Percentiles rank a stretch among this genome's conserved stretches.
phyloP scores from a whole-genome alignment of 2,329 filamentous ascomycete species.

The Fusarium palustre region DNA sequence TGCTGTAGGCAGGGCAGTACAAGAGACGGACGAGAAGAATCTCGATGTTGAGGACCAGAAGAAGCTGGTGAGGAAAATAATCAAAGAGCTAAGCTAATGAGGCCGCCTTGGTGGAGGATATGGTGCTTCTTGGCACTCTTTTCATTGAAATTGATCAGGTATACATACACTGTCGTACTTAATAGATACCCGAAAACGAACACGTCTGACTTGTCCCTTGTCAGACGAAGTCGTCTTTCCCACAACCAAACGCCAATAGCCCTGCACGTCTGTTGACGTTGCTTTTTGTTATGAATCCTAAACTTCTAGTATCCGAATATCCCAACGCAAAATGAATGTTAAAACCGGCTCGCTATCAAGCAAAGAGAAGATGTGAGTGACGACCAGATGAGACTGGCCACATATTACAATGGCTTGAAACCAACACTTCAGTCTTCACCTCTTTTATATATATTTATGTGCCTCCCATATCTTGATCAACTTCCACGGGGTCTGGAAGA shows the following conservation, averaged over 20 bases:
- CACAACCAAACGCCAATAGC: constrained; percentile 37
- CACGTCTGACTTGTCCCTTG: constrained; percentile 32
- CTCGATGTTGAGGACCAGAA: constrained; percentile 75
- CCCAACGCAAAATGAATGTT: constrained; percentile 39
- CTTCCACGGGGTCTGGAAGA: constrained; percentile 58
- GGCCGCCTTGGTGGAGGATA: constrained; percentile 6
- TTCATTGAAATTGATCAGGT: constrained; percentile 38
- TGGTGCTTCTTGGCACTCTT: constrained; percentile 35
- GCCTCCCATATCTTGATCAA: constrained; percentile 51
- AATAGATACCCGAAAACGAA: constrained; percentile 47
- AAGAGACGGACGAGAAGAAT: constrained; percentile 77
- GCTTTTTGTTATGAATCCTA: constrained; percentile 28
- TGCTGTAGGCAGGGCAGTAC: constrained; percentile 81
- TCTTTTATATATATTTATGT: constrained; percentile 10
- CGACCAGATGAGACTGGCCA: background rate
- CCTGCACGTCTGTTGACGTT: constrained; percentile 25
- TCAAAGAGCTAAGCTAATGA: constrained; percentile 67
- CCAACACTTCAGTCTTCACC: background rate
- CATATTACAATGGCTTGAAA: background rate
- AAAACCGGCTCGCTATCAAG: constrained; percentile 34
- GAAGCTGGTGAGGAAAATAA: constrained; percentile 74
- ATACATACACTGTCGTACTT: constrained; percentile 37
- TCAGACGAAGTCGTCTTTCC: constrained; percentile 36
- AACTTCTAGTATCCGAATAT: constrained; percentile 36
- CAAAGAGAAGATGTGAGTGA: constrained; percentile 27